phyloP scores from a whole-genome alignment of 2,329 filamentous ascomycete species.

The Diaporthe capsici region DNA sequence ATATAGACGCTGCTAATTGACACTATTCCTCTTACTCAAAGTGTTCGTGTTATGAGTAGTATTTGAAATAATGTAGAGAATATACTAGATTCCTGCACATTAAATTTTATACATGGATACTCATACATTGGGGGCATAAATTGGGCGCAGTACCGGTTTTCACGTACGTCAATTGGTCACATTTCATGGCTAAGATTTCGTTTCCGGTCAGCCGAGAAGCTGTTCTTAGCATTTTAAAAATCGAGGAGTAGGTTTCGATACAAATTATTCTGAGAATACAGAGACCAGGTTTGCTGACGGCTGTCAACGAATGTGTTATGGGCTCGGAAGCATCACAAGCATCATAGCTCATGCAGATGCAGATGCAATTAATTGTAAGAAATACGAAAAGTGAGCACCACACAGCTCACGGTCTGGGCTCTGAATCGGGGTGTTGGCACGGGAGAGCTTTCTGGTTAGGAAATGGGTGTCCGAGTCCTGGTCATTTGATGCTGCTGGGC shows the following conservation, averaged over 20 bases:
- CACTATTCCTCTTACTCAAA: background rate
- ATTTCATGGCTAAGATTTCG: background rate
- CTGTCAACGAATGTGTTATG: too few relatives aligned
- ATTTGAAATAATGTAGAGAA: background rate
- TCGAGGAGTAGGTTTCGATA: background rate
- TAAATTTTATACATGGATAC: background rate
- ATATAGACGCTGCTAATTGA: background rate
- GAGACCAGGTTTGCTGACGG: background rate
- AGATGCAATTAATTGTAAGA: too few relatives aligned
- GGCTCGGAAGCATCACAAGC: too few relatives aligned
- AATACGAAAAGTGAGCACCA: too few relatives aligned
- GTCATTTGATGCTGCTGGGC: background rate
- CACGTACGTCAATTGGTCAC: background rate
- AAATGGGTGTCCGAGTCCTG: background rate
- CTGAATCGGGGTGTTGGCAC: rapidly evolving
- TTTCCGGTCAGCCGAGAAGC: background rate
- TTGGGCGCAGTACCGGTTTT: background rate
- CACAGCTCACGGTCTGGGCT: background rate
- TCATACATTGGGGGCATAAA: background rate
- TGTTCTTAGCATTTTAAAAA: background rate
- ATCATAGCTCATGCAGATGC: too few relatives aligned
- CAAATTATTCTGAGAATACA: background rate
- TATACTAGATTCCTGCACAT: background rate
- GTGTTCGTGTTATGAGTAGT: background rate
- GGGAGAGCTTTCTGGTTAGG: background rate